A percentile compares a stretch with the other conserved stretches of the same genome.
These are phyloP conservation scores for Aspergillus nomiae DNA, from an alignment of 2,329 filamentous ascomycete species.

Conservation along the genomic window DNA sequence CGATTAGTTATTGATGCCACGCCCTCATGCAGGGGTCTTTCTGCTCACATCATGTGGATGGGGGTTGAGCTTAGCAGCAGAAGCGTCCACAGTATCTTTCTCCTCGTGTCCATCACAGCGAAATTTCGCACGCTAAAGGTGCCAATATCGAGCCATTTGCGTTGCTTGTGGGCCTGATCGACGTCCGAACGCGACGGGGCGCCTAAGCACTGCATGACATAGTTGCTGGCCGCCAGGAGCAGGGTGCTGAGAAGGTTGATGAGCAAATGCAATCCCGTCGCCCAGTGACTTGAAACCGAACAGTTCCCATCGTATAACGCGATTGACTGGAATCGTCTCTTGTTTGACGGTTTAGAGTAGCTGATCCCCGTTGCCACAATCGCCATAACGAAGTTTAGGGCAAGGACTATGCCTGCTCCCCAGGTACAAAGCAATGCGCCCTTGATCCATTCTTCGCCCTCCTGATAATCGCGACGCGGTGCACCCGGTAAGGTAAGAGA, in stretches of 20 bases:
- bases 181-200: conserved; percentile 54
- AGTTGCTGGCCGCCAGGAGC: conserved; percentile 52
- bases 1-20: background rate
- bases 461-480: background rate
- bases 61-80: conserved; percentile 16
- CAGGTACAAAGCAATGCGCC: background rate
- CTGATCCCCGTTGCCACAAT: background rate
- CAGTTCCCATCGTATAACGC: conserved; percentile 15
- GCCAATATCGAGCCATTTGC: conserved; percentile 50
- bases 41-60: conserved; percentile 15
- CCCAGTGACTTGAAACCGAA: conserved; percentile 11
- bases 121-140: conserved; percentile 37
- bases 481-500: background rate
- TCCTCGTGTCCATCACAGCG: conserved; percentile 32
- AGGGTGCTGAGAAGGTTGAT: conserved; percentile 53
- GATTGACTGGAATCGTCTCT: background rate
- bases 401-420: background rate
- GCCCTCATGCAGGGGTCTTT: background rate
- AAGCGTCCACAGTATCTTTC: conserved; percentile 16
- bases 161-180: conserved; percentile 48
- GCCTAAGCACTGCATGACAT: conserved; percentile 55
- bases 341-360: background rate
- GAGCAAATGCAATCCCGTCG: conserved; percentile 42
- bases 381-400: background rate
- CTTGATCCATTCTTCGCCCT: background rate